Evolutionary conservation across 768 basidiomycete genomes (phyloP).

Genomic region (Lactarius evosmus): DNA sequence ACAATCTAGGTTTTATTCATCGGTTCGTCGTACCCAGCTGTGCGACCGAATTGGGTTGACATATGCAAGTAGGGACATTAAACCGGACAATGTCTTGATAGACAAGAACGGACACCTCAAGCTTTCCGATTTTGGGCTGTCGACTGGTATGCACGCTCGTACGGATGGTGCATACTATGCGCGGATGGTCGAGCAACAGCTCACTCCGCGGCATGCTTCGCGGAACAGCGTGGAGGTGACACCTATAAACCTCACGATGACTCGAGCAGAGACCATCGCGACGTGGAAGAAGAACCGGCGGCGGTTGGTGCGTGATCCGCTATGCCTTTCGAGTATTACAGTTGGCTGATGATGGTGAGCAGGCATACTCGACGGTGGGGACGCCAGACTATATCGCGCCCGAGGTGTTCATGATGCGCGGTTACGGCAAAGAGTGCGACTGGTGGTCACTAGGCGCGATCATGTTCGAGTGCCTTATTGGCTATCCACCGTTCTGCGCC

Average conservation of each 20-base stretch:
- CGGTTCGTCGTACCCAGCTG: slow-evolving; percentile 50
- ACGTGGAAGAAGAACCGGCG: slow-evolving; percentile 99
- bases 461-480: slow-evolving; percentile 97
- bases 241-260: slow-evolving; percentile 94
- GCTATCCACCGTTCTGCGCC: slow-evolving; percentile 95
- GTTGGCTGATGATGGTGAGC: slow-evolving; percentile 1
- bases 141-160: slow-evolving; percentile 96
- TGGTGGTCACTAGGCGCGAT: slow-evolving; percentile 99
- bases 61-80: slow-evolving; percentile 74
- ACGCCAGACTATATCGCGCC: slow-evolving; percentile 97
- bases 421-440: slow-evolving; percentile 97
- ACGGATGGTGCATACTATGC: slow-evolving; percentile 97
- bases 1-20: slow-evolving; percentile 96
- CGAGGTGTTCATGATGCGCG: slow-evolving; percentile 93
- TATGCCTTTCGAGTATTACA: not conserved
- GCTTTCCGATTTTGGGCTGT: slow-evolving; percentile 96
- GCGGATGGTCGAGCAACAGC: slow-evolving; percentile 66
- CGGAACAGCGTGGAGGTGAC: slow-evolving; percentile 97
- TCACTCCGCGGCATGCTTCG: slow-evolving; percentile 47
- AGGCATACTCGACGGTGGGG: slow-evolving; percentile 98
- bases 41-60: slow-evolving; percentile 1
- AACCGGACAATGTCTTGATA: slow-evolving; percentile 98
- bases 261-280: slow-evolving; percentile 87
- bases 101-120: slow-evolving; percentile 98
- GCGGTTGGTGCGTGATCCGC: slow-evolving; percentile 62